phyloP scores from a whole-genome alignment of 176 grass and related monocot genomes.

The Elaeis guineensis region DNA sequence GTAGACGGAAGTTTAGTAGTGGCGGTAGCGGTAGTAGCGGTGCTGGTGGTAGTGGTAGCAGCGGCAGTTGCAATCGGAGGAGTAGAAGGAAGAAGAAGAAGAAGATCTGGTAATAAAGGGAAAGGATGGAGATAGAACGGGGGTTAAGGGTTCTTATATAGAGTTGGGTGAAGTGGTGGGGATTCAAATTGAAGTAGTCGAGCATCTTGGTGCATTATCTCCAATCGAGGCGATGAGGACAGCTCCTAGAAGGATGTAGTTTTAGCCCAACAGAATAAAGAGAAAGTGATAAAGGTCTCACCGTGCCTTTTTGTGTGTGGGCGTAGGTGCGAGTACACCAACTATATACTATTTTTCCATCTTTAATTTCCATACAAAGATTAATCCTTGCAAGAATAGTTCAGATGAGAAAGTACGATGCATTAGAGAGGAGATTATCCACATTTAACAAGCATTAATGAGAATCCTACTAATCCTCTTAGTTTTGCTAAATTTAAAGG shows the following conservation, averaged over 20 bases:
- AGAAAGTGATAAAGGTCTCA: not conserved
- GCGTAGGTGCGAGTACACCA: too few relatives aligned
- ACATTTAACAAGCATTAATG: too few relatives aligned
- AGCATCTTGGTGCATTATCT: not conserved
- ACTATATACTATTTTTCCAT: too few relatives aligned
- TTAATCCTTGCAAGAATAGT: too few relatives aligned
- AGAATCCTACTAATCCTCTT: too few relatives aligned
- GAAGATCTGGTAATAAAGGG: not conserved
- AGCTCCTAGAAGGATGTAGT: constrained; percentile 1
- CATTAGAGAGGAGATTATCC: not conserved
- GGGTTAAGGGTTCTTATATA: not conserved
- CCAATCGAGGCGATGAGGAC: not conserved
- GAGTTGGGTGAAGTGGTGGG: not conserved
- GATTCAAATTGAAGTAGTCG: too few relatives aligned
- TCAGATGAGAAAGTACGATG: not conserved
- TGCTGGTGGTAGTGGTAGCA: too few relatives aligned
- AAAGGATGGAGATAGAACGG: not conserved
- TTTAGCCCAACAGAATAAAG: constrained; percentile 4
- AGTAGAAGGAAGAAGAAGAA: not conserved
- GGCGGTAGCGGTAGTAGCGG: too few relatives aligned
- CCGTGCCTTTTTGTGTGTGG: too few relatives aligned
- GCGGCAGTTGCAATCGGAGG: not conserved
- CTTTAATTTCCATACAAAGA: too few relatives aligned
- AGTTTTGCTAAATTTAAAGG: too few relatives aligned
- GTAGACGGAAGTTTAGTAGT: too few relatives aligned